A percentile compares a stretch with the other conserved stretches of the same genome.
Evolutionary conservation across 2,329 filamentous ascomycete genomes (phyloP).

Genomic region (Tolypocladium tundrense): DNA sequence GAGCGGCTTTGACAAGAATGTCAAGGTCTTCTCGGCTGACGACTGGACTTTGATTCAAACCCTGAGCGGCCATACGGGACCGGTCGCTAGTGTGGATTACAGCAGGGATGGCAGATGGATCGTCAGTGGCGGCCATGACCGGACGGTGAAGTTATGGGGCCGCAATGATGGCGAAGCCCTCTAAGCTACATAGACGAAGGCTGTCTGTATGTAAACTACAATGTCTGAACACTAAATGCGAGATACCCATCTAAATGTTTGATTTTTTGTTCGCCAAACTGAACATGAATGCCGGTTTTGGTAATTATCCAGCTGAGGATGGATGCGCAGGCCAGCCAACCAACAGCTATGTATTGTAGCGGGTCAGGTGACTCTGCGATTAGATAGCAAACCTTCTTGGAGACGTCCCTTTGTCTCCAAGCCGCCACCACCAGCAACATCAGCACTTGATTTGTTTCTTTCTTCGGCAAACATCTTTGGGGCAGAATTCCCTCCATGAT

Average conservation of each 20-base stretch:
- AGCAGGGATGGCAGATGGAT: slow-evolving; percentile 84
- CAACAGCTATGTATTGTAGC: neutral
- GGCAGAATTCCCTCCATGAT: slow-evolving; percentile 13
- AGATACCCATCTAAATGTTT: slow-evolving; percentile 1
- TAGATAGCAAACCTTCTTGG: slow-evolving; percentile 9
- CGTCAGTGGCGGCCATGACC: slow-evolving; percentile 85
- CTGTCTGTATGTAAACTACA: neutral
- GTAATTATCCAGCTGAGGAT: neutral
- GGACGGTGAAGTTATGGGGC: slow-evolving; percentile 94
- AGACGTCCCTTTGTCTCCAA: neutral
- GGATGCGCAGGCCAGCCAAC: neutral
- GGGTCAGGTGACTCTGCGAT: slow-evolving; percentile 11
- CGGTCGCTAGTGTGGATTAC: slow-evolving; percentile 84
- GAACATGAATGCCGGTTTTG: neutral
- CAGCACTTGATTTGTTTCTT: neutral
- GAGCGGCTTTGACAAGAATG: slow-evolving; percentile 84
- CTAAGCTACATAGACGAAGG: slow-evolving; percentile 14
- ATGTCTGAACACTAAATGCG: neutral
- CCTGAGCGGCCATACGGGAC: slow-evolving; percentile 81
- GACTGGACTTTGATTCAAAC: slow-evolving; percentile 89
- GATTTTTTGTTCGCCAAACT: neutral
- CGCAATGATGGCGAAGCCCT: slow-evolving; percentile 60
- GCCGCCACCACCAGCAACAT: neutral
- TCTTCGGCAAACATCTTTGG: neutral
- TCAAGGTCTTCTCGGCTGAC: slow-evolving; percentile 93